Evolutionary conservation across 208 protist species (phyloP).

Genomic region (Tritrichomonas foetus): DNA sequence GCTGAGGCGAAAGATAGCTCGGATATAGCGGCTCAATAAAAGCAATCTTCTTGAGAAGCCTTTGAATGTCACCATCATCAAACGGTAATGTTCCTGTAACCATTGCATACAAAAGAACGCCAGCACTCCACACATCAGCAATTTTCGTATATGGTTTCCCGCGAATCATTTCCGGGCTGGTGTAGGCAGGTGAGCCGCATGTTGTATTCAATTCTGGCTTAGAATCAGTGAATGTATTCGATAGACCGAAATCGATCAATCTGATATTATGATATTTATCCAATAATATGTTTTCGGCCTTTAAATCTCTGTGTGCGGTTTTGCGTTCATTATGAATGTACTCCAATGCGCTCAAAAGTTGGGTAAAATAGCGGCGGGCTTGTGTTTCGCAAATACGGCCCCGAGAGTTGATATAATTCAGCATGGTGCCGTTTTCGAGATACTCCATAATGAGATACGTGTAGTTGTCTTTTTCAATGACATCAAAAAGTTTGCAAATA

Average conservation of each 20-base stretch:
- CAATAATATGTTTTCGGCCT: background rate
- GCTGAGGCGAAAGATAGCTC: background rate
- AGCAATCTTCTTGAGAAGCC: background rate
- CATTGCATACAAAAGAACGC: too few species aligned
- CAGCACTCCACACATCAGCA: background rate
- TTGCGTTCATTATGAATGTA: background rate
- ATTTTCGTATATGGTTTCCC: background rate
- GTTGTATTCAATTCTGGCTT: background rate
- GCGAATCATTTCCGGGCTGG: background rate
- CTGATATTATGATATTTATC: background rate
- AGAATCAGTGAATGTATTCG: background rate
- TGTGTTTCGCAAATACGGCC: background rate
- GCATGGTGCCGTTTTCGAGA: background rate
- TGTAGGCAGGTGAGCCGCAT: background rate
- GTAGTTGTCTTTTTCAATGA: background rate
- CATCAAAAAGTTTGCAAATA: background rate
- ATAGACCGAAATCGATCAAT: background rate
- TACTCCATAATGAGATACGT: slow-evolving; percentile 13
- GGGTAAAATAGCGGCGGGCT: background rate
- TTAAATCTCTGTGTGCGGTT: background rate
- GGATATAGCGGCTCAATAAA: background rate
- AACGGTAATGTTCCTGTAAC: background rate
- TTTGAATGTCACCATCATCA: background rate
- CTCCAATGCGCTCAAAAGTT: background rate
- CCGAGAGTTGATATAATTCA: background rate